Conservation (phyloP, 306 rosid genomes). For the Casuarina equisetifolia region DNA sequence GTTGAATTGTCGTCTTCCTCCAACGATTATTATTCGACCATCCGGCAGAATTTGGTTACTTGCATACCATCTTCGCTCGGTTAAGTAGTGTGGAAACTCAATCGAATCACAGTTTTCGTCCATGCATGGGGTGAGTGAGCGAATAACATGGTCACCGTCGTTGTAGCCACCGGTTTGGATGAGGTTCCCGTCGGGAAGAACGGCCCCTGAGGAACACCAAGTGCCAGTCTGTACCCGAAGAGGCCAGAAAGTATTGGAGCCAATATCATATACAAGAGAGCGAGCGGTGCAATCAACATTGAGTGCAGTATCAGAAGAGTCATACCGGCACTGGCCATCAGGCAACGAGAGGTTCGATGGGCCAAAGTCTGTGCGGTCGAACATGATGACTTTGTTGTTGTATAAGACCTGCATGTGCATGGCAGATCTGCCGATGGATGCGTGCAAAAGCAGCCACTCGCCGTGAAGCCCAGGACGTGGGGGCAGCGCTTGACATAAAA, state of each 20-base stretch:
- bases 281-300: conserved; percentile 75
- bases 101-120: conserved; percentile 62
- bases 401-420: conserved; percentile 85
- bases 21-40: conserved; percentile 58
- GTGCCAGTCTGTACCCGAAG: too few relatives aligned
- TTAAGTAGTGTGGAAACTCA: conserved; percentile 50
- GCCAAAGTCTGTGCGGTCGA: conserved; percentile 77
- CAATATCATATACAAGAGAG: conserved; percentile 55
- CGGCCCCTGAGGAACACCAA: conserved; percentile 56
- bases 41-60: conserved; percentile 71
- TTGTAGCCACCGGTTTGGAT: conserved; percentile 81
- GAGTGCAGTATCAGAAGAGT: conserved; percentile 36
- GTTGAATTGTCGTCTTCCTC: conserved; percentile 72
- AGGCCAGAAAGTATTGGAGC: not conserved
- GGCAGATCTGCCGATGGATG: conserved; percentile 65
- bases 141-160: conserved; percentile 53
- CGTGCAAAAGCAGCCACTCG: conserved; percentile 57
- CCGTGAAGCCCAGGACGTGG: conserved; percentile 33
- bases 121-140: conserved; percentile 64
- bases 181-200: conserved; percentile 66
- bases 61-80: conserved; percentile 77
- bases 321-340: conserved; percentile 33
- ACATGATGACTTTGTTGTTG: conserved; percentile 58
- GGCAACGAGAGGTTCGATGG: conserved; percentile 62
- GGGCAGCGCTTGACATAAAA: conserved; percentile 12